Base-by-base conservation (phyloP, 345 rosid genomes). In the Dimocarpus longan region DNA sequence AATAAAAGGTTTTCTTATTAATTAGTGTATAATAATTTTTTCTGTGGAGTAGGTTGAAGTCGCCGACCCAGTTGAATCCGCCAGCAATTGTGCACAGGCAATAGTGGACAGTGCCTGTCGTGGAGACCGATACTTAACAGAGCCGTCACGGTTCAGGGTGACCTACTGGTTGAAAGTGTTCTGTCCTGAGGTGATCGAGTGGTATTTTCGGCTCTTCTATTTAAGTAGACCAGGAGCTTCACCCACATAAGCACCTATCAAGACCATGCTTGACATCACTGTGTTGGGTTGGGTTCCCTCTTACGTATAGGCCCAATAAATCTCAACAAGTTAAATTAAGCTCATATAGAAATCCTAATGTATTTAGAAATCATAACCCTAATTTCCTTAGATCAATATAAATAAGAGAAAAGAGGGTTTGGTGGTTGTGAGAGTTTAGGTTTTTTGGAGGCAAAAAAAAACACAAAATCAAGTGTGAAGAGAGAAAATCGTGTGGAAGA, bases 31-130 rank as follows among this genome's bases (percentile, higher is more conserved):
- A 24, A 19, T 64, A 5, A 22, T 2, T 9, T 3, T 42, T 21
- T 15, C 60, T 11, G 79, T 57, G 70, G 15, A 1, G 19, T 22
- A 89, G 90, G 90, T 71, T 68, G 86, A 85, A 82, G 63, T 86
- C 19, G 16, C 48, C 6, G 26, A 76, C 1, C 89, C 88, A 2
- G 83, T 87, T 0, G 82, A 70, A 18, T 84, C 92, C 0, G 89
- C 71, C 0, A 21, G 74, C 10, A 80, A 64, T 9, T 87, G 91
- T 1, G 90, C 92, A 0, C 77, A 67, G 85, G 87, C 77, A 7
- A 90, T 91, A 68, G 89, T 90, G 80, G 82, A 87, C 1, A 81
- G 93, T 15, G 92, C 83, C 3, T 80, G 91, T 76, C 72, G 90
- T 0, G 89, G 93, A 62, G 89, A 91, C 15, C 81, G 79, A 72